Conservation (phyloP, 176 grass and related monocot genomes). For the Tillandsia fasciculata region DNA sequence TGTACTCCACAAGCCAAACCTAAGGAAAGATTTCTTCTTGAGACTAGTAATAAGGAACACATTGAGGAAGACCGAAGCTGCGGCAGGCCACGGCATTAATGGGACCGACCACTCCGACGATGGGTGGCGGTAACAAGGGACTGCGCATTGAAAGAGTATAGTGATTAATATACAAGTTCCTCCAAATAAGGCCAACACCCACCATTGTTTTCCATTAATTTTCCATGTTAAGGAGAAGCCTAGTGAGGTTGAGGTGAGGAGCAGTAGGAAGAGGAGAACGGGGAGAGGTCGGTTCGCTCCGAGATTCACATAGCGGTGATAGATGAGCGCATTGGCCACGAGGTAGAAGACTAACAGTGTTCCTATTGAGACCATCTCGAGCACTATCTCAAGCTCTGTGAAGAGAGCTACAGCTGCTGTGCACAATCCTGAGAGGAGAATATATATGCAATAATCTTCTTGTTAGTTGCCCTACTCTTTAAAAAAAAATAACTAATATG, state of each 20-base stretch:
- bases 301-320: slow-evolving; percentile 8
- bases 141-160: slow-evolving; percentile 1
- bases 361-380: slow-evolving; percentile 25
- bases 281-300: background rate
- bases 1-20: slow-evolving; percentile 17
- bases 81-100: slow-evolving; percentile 25
- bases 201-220: slow-evolving; percentile 6
- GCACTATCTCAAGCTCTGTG: slow-evolving; percentile 10
- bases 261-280: slow-evolving; percentile 18
- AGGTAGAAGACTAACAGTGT: slow-evolving; percentile 22
- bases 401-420: slow-evolving; percentile 22
- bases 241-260: slow-evolving; percentile 10
- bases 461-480: too few species aligned
- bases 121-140: background rate
- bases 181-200: slow-evolving; percentile 11
- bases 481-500: background rate
- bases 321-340: slow-evolving; percentile 21
- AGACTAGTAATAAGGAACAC: slow-evolving; percentile 23
- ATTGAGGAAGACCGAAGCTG: slow-evolving; percentile 23
- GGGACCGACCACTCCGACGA: slow-evolving; percentile 17
- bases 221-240: slow-evolving; percentile 24
- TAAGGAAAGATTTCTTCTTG: slow-evolving; percentile 5
- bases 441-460: background rate
- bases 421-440: slow-evolving; percentile 15
- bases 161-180: slow-evolving; percentile 1